These are phyloP conservation scores for Aurantiochytrium sp. DNA, from an alignment of 108 stramenopile genomes.

Conservation along the genomic window DNA sequence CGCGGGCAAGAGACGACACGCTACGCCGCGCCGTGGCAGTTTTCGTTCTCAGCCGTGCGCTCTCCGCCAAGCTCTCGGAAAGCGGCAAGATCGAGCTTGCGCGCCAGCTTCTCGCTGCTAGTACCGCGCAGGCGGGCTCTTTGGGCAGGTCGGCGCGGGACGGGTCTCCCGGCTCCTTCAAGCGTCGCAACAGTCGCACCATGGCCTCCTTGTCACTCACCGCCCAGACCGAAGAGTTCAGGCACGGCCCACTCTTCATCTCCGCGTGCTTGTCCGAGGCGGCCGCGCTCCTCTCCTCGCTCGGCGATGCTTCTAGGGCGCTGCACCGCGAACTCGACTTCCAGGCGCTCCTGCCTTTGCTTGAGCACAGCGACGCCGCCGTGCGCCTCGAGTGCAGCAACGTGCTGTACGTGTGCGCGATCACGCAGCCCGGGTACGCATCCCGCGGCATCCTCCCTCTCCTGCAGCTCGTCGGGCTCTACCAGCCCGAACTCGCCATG, in stretches of 20 bases:
- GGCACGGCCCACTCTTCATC: not conserved
- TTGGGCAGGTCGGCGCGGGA: not conserved
- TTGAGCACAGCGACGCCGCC: constrained; percentile 6
- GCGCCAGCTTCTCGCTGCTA: not conserved
- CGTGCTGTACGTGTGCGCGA: not conserved
- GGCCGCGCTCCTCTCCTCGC: not conserved
- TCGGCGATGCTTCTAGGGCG: not conserved
- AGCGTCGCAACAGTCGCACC: not conserved
- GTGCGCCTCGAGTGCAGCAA: not conserved
- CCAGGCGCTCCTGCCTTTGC: not conserved
- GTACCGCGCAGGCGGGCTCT: not conserved
- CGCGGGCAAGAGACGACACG: not conserved
- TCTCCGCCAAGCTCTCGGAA: not conserved
- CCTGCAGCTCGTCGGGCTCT: constrained; percentile 11
- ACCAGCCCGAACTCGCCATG: constrained; percentile 15
- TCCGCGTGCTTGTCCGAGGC: not conserved
- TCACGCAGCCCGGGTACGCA: constrained; percentile 21
- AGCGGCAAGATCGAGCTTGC: constrained; percentile 19
- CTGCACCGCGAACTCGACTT: constrained; percentile 3
- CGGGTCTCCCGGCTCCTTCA: not conserved
- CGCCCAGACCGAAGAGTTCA: not conserved
- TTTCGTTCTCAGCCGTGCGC: not conserved
- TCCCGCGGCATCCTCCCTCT: not conserved
- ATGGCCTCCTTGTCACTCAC: not conserved
- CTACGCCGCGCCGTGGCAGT: not conserved